phyloP scores from a whole-genome alignment of 805 yeast genomes.

The Lipomyces yamadae region DNA sequence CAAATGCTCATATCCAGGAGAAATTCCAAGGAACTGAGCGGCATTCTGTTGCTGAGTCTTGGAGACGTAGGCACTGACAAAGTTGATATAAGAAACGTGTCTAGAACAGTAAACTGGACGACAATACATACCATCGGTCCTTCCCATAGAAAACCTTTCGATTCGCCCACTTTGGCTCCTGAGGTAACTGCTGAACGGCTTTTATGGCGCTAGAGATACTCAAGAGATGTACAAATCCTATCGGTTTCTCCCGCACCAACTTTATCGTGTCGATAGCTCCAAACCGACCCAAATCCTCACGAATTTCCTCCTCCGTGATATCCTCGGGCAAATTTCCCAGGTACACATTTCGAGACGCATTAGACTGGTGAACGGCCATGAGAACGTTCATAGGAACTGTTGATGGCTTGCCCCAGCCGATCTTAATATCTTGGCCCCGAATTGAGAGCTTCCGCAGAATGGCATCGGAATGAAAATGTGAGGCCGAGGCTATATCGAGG shows the following conservation, averaged over 20 bases:
- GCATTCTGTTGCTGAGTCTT: slow-evolving; percentile 97
- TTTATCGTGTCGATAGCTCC: slow-evolving; percentile 88
- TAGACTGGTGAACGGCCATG: slow-evolving; percentile 77
- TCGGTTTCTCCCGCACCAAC: slow-evolving; percentile 76
- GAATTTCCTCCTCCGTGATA: slow-evolving; percentile 67
- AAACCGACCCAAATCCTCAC: slow-evolving; percentile 67
- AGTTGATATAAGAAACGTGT: slow-evolving; percentile 46
- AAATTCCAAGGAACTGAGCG: slow-evolving; percentile 88
- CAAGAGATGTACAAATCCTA: slow-evolving; percentile 82
- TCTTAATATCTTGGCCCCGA: slow-evolving; percentile 76
- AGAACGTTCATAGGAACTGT: slow-evolving; percentile 75
- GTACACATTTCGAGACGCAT: slow-evolving; percentile 93
- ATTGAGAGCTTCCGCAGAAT: slow-evolving; percentile 80
- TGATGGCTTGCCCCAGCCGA: slow-evolving; percentile 91
- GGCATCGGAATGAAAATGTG: slow-evolving; percentile 92
- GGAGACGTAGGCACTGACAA: slow-evolving; percentile 74
- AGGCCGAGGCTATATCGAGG: slow-evolving; percentile 84
- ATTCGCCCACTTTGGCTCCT: slow-evolving; percentile 68
- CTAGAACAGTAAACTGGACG: not conserved
- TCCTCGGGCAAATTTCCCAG: slow-evolving; percentile 77
- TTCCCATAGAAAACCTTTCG: slow-evolving; percentile 89
- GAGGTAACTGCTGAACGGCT: slow-evolving; percentile 76
- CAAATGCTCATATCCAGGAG: slow-evolving; percentile 84
- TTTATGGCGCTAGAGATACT: slow-evolving; percentile 84
- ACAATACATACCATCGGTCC: slow-evolving; percentile 59